These are phyloP conservation scores for Porodaedalea pini DNA, from an alignment of 1,284 basidiomycete species.

Conservation along the genomic window DNA sequence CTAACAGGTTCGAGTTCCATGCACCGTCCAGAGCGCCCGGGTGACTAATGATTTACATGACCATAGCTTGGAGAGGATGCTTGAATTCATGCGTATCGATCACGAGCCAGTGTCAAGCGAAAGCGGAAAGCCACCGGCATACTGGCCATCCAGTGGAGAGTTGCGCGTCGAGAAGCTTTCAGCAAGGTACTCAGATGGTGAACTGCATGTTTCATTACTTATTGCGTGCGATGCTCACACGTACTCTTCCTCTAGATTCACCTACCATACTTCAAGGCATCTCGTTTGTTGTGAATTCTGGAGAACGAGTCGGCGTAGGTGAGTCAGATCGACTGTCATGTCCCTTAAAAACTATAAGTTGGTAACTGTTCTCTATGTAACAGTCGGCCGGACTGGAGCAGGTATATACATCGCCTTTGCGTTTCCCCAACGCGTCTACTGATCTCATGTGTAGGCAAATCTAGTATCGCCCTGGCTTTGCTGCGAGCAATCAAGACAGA, in stretches of 20 bases:
- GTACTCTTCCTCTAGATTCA: constrained; percentile 26
- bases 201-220: not conserved
- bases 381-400: constrained; percentile 40
- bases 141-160: constrained; percentile 43
- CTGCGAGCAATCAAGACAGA: constrained; percentile 41
- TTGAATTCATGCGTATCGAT: constrained; percentile 41
- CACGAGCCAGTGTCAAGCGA: constrained; percentile 34
- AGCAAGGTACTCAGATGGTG: constrained; percentile 25
- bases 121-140: constrained; percentile 29
- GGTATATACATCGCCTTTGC: constrained; percentile 29
- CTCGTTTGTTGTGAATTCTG: constrained; percentile 36
- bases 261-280: constrained; percentile 39
- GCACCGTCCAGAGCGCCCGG: too few relatives aligned
- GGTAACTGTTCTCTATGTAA: constrained; percentile 29
- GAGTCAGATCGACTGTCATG: constrained; percentile 6
- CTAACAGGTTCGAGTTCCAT: constrained; percentile 16
- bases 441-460: constrained; percentile 33
- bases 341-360: too few relatives aligned
- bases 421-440: constrained; percentile 5
- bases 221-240: not conserved
- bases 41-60: too few relatives aligned
- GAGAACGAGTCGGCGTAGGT: constrained; percentile 42
- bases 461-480: constrained; percentile 41
- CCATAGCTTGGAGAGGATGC: constrained; percentile 38
- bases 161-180: constrained; percentile 34